These are phyloP conservation scores for Hypoxylon rickii DNA, from an alignment of 495 filamentous ascomycete genomes.

Conservation along the genomic window DNA sequence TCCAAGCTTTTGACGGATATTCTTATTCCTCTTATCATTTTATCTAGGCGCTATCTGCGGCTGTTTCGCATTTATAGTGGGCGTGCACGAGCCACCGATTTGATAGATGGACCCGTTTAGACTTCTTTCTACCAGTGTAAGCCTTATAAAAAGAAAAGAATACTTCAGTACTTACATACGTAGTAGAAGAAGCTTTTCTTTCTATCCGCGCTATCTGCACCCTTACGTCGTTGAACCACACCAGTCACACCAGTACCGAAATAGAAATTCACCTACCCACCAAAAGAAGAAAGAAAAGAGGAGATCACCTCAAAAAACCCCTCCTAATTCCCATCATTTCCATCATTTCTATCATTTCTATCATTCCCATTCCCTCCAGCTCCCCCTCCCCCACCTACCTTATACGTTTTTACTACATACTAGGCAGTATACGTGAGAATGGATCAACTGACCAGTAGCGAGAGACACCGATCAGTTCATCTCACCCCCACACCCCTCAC, in stretches of 20 bases:
- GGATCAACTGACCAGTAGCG: conserved; percentile 33
- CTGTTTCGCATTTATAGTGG: conserved; percentile 11
- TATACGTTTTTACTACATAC: too few species aligned
- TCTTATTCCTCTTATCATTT: conserved; percentile 8
- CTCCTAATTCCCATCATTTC: too few species aligned
- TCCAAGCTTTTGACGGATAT: too few species aligned
- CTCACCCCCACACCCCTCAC: conserved; percentile 21
- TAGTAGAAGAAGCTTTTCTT: too few species aligned
- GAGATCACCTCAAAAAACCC: conserved; percentile 4
- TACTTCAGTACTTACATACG: too few species aligned
- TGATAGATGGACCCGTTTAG: too few species aligned
- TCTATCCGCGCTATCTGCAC: too few species aligned
- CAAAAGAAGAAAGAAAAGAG: not conserved
- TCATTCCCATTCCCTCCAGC: not conserved
- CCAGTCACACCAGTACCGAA: conserved; percentile 31
- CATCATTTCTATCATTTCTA: not conserved
- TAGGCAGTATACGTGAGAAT: conserved; percentile 2
- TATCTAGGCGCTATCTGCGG: conserved; percentile 32
- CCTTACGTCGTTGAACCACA: conserved; percentile 35
- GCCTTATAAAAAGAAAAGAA: too few species aligned
- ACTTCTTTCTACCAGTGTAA: too few species aligned
- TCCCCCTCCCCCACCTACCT: conserved; percentile 9
- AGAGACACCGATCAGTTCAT: conserved; percentile 27
- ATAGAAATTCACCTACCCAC: conserved; percentile 22
- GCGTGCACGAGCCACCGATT: not conserved